Evolutionary conservation across 176 grass and related monocot species (phyloP), one percentile per base, ranked within the genome.

Genomic region (Oryza nivara): DNA sequence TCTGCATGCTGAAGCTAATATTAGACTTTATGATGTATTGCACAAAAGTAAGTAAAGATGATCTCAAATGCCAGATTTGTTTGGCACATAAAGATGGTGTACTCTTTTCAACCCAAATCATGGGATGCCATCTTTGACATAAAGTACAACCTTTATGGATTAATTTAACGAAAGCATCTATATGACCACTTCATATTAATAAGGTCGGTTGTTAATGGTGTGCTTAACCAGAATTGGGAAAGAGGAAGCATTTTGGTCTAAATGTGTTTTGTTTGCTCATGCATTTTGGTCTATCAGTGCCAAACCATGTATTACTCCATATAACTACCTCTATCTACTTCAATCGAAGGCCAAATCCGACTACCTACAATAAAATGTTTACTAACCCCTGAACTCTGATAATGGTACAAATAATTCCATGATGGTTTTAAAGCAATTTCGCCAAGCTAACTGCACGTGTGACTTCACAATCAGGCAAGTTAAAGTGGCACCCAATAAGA

Each of bases 121-220:
- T 81, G 51, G 49, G 51, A 76, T 81, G 43, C 40, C 70, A 16
- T 43, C 71, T 65, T 81, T 81, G 65, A 43, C 41, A 70, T 40
- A 56, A 84, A 79, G 81, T 73, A 79, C 60, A 68, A 54, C 1
- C 44, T 74, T 88, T 79, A 25, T 61, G 56, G 56, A 45, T 88
- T 51, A 68, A 78, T 69, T 22, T 81, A 17, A 19, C n/a, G 44
- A 61, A 78, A 38, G 11, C 15, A 52, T 11, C 12, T 47, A 15
- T 8, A 40, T 52, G 20, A 80, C 4, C 15, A 65, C 70, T 85
- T 89, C 38, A 64, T 70, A 38, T 28, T 32, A 40, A 69, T 30
- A 40, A 68, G 20, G 9, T 47, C 6, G 4, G 63, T 63, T 41
- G 10, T 64, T 61, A 74, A 58, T 14, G 3, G 38, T 32, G 6